Percentiles rank a stretch among this genome's conserved stretches.
Conservation (phyloP, 148 eudicot species). For the Rhododendron williamsianum region DNA sequence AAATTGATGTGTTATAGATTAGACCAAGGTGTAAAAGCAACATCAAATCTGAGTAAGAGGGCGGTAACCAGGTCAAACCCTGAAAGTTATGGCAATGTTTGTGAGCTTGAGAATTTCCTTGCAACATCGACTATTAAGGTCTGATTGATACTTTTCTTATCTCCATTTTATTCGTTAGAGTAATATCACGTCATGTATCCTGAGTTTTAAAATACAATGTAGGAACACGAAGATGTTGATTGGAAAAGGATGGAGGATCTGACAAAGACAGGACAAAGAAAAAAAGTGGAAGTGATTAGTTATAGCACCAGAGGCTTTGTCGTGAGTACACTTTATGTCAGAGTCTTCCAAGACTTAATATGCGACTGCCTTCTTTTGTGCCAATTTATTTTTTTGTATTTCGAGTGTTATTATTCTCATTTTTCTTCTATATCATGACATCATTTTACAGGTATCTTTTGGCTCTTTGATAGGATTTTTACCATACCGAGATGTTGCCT, state of each 20-base stretch:
- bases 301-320: constrained; percentile 83
- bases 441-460: constrained; percentile 63
- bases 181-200: not conserved
- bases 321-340: constrained; percentile 37
- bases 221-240: constrained; percentile 70
- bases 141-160: constrained; percentile 1
- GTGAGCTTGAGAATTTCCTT: constrained; percentile 36
- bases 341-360: not conserved
- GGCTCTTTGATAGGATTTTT: constrained; percentile 89
- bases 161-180: not conserved
- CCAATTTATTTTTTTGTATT: not conserved
- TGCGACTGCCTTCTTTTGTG: not conserved
- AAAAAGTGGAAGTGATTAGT: constrained; percentile 76
- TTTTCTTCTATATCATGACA: not conserved
- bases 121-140: constrained; percentile 47
- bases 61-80: constrained; percentile 18
- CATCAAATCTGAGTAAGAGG: constrained; percentile 27
- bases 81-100: constrained; percentile 32
- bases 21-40: constrained; percentile 47
- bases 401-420: not conserved
- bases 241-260: constrained; percentile 69
- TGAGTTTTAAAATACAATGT: constrained; percentile 18
- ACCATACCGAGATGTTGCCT: constrained; percentile 83
- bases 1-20: constrained; percentile 46
- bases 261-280: constrained; percentile 48